Evolutionary conservation across 176 grass and related monocot species (phyloP).

Genomic region (Oryza glumipatula): DNA sequence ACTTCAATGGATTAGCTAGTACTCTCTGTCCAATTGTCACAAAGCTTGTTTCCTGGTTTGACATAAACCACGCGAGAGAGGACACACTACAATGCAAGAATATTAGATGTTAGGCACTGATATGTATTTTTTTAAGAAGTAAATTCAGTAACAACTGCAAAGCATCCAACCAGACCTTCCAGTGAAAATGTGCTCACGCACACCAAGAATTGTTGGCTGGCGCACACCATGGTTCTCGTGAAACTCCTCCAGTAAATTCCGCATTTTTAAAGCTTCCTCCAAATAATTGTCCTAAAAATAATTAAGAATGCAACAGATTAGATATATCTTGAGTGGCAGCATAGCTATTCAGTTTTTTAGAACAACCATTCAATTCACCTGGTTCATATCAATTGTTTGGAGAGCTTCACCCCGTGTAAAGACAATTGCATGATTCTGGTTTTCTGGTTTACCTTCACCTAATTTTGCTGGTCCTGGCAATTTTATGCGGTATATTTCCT

Average conservation of each 20-base stretch:
- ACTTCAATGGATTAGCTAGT: conserved; percentile 91
- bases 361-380: conserved; percentile 52
- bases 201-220: conserved; percentile 92
- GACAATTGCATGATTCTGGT: conserved; percentile 98
- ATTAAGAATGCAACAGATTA: conserved; percentile 35
- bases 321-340: conserved; percentile 18
- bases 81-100: conserved; percentile 74
- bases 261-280: conserved; percentile 98
- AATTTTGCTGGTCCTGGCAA: conserved; percentile 85
- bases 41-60: conserved; percentile 96
- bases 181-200: conserved; percentile 97
- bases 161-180: conserved; percentile 66
- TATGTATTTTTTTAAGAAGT: conserved; percentile 9
- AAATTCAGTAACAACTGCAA: conserved; percentile 30
- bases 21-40: conserved; percentile 95
- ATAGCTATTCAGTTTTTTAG: conserved; percentile 30
- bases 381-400: conserved; percentile 99
- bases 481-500: conserved; percentile 99
- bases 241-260: conserved; percentile 94
- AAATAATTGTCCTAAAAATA: conserved; percentile 89
- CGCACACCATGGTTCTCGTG: conserved; percentile 90
- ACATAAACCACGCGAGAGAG: conserved; percentile 98
- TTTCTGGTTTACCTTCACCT: conserved; percentile 98
- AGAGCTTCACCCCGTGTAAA: conserved; percentile 93
- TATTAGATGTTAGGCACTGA: conserved; percentile 42